Conservation (phyloP, 225 moss, liverwort and hornwort genomes). For the Marchantia paleacea region DNA sequence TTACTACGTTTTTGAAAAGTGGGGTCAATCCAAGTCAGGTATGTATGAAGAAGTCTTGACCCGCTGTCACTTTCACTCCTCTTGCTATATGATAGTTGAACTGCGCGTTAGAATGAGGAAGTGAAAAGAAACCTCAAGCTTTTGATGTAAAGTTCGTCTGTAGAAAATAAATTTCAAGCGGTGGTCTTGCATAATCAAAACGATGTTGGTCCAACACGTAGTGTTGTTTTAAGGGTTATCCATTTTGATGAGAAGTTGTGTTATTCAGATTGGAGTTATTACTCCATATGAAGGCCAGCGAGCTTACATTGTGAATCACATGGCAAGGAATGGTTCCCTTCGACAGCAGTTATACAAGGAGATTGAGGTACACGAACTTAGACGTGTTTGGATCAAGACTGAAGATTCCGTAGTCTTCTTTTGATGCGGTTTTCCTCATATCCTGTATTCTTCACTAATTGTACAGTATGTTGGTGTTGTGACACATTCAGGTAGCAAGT, state of each 20-base stretch:
- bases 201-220: too few species aligned
- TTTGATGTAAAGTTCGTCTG: too few species aligned
- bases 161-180: not conserved
- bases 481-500: conserved; percentile 70
- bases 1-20: conserved; percentile 90
- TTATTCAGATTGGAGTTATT: conserved; percentile 89
- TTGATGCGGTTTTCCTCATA: too few species aligned
- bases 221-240: not conserved
- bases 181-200: not conserved
- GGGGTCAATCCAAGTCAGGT: conserved; percentile 99
- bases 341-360: conserved; percentile 98
- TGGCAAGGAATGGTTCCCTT: conserved; percentile 92
- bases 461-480: not conserved
- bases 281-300: conserved; percentile 99
- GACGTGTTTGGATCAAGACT: too few species aligned
- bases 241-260: not conserved
- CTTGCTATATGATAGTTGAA: not conserved
- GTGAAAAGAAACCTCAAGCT: not conserved
- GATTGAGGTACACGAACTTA: conserved; percentile 57
- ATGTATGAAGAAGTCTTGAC: not conserved
- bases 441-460: not conserved
- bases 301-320: conserved; percentile 98
- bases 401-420: not conserved
- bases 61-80: not conserved
- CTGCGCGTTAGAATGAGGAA: not conserved